Percentiles rank a stretch among this genome's conserved stretches.
Conservation (phyloP, 2,329 filamentous ascomycete genomes). For the Scedosporium minutisporum region DNA sequence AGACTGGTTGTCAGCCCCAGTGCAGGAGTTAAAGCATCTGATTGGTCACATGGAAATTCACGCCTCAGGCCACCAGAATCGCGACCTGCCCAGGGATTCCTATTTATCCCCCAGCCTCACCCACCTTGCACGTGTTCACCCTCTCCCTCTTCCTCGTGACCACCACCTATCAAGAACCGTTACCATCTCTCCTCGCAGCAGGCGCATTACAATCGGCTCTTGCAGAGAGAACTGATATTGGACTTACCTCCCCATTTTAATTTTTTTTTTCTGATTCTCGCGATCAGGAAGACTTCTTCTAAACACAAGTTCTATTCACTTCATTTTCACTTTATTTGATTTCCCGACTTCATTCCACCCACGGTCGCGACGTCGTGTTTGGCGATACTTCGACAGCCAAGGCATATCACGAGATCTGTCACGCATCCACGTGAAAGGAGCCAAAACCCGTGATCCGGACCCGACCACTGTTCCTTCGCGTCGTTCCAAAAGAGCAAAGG, state of each 20-base stretch:
- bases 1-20: background rate
- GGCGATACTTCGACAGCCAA: slow-evolving; percentile 8
- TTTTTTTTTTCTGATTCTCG: slow-evolving; percentile 4
- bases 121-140: slow-evolving; percentile 30
- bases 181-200: background rate
- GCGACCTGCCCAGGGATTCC: background rate
- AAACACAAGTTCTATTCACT: background rate
- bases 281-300: background rate
- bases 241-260: background rate
- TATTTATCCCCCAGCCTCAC: slow-evolving; percentile 27
- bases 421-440: slow-evolving; percentile 33
- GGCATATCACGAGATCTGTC: slow-evolving; percentile 38
- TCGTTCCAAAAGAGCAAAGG: slow-evolving; percentile 6
- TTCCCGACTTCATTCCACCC: slow-evolving; percentile 10
- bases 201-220: background rate
- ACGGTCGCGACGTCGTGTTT: slow-evolving; percentile 1
- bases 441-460: slow-evolving; percentile 33
- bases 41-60: slow-evolving; percentile 5
- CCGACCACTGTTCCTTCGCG: slow-evolving; percentile 9
- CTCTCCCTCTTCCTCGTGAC: slow-evolving; percentile 29
- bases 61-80: background rate
- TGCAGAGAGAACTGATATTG: background rate
- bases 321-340: slow-evolving; percentile 7
- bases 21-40: slow-evolving; percentile 1
- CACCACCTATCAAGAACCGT: slow-evolving; percentile 15